Percentiles rank a stretch among this genome's conserved stretches.
Conservation (phyloP, 495 filamentous ascomycete genomes). For the Penicillium longicatenatum region DNA sequence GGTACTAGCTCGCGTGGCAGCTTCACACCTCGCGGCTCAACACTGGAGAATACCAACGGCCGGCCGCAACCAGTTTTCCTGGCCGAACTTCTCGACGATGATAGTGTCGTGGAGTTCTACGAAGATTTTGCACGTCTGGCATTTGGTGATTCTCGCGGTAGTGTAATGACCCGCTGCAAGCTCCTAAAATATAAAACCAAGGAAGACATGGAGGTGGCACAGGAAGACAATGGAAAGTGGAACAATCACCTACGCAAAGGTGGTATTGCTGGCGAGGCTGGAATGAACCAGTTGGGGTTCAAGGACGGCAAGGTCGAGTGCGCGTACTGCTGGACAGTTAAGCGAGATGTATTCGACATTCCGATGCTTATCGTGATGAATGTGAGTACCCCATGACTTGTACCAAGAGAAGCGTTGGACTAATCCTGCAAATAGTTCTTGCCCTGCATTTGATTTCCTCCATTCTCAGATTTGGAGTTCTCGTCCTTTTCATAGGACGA, state of each 20-base stretch:
- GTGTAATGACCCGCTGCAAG: slow-evolving; percentile 79
- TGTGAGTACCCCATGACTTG: slow-evolving; percentile 56
- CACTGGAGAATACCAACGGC: slow-evolving; percentile 27
- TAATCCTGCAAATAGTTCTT: slow-evolving; percentile 39
- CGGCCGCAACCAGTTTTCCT: slow-evolving; percentile 78
- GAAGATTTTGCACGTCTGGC: slow-evolving; percentile 92
- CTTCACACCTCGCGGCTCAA: slow-evolving; percentile 50
- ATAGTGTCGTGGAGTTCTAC: slow-evolving; percentile 91
- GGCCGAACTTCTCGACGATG: slow-evolving; percentile 90
- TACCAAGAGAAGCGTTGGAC: not conserved
- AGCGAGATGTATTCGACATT: slow-evolving; percentile 96
- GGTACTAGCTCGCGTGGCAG: slow-evolving; percentile 45
- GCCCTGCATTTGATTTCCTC: slow-evolving; percentile 46
- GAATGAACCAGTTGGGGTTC: slow-evolving; percentile 71
- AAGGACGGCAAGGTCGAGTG: slow-evolving; percentile 92
- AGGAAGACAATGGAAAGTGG: slow-evolving; percentile 49
- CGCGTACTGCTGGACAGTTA: slow-evolving; percentile 94
- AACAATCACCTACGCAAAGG: slow-evolving; percentile 50
- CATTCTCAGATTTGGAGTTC: not conserved
- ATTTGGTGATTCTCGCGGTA: slow-evolving; percentile 84
- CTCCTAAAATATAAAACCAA: slow-evolving; percentile 88
- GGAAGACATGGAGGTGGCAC: slow-evolving; percentile 54
- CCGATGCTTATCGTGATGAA: slow-evolving; percentile 98
- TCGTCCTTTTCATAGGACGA: slow-evolving; percentile 10
- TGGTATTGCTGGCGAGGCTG: slow-evolving; percentile 72